Conservation (phyloP, 352 stramenopile species). For the Globisporangium orthogonon region DNA sequence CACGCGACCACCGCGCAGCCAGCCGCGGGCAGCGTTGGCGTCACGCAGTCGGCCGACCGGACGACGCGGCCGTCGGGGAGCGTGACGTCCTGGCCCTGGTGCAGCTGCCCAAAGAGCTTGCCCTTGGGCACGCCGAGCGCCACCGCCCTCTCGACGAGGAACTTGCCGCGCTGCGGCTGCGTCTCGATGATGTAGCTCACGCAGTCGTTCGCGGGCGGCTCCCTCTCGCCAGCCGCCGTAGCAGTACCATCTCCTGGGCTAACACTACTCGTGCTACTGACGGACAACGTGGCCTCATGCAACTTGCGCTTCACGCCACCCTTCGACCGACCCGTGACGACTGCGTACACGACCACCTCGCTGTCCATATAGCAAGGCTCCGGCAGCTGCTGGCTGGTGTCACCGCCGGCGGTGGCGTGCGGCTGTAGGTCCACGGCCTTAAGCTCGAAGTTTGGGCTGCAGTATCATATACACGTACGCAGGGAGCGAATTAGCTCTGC, state of each 20-base stretch:
- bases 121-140: conserved; percentile 71
- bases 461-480: neutral
- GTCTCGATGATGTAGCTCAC: conserved; percentile 78
- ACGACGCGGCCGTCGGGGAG: conserved; percentile 58
- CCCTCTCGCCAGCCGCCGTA: neutral
- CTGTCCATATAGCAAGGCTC: conserved; percentile 43
- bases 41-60: conserved; percentile 60
- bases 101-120: conserved; percentile 68
- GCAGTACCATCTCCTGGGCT: neutral
- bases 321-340: conserved; percentile 25
- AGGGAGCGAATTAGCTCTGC: no score
- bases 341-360: conserved; percentile 43
- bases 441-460: conserved; percentile 43
- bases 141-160: conserved; percentile 63
- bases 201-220: conserved; percentile 21
- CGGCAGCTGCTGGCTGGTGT: neutral
- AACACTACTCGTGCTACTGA: conserved; percentile 11
- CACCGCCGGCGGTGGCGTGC: no score
- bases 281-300: conserved; percentile 6
- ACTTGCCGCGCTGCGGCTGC: conserved; percentile 65
- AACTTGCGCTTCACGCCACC: conserved; percentile 58
- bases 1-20: conserved; percentile 55
- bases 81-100: conserved; percentile 74
- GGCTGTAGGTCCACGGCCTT: conserved; percentile 29
- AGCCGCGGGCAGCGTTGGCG: conserved; percentile 44